These are phyloP conservation scores for Flueggea neowawraea DNA, from an alignment of 441 rosid species.

Conservation along the genomic window DNA sequence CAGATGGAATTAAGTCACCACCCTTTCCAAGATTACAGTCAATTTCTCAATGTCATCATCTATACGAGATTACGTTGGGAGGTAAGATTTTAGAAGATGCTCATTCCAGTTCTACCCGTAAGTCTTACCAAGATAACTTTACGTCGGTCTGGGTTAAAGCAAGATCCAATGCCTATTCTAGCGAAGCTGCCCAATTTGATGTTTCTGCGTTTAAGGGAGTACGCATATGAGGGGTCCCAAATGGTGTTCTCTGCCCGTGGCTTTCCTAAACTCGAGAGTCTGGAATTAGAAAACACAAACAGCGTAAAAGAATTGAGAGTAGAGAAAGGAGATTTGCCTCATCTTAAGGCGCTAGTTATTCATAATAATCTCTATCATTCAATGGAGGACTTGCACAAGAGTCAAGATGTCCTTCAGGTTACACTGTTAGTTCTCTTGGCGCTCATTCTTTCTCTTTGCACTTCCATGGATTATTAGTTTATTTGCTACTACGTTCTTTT, in stretches of 20 bases:
- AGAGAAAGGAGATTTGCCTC: slow-evolving; percentile 8
- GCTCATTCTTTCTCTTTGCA: too few species aligned
- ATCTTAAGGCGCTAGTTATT: background rate
- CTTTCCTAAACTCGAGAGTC: background rate
- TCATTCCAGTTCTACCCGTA: background rate
- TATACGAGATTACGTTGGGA: too few species aligned
- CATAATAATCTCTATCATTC: too few species aligned
- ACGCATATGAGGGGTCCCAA: background rate
- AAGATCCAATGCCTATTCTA: slow-evolving; percentile 7
- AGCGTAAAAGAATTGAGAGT: background rate
- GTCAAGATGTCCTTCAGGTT: background rate
- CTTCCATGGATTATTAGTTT: too few species aligned
- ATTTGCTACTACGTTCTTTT: too few species aligned
- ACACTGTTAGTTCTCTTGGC: too few species aligned
- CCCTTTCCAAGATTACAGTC: too few species aligned
- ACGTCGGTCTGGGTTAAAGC: background rate
- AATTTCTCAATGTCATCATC: too few species aligned
- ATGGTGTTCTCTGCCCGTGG: background rate
- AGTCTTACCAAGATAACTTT: slow-evolving; percentile 3
- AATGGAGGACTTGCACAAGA: background rate
- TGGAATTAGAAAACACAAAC: background rate
- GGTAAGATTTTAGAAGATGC: too few species aligned
- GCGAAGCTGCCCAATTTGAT: slow-evolving; percentile 6
- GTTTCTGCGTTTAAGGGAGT: background rate
- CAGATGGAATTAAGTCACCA: too few species aligned